Evolutionary conservation across 108 stramenopile genomes (phyloP), one percentile per base, ranked within the genome.

Genomic region (Cylindrotheca fusiformis): DNA sequence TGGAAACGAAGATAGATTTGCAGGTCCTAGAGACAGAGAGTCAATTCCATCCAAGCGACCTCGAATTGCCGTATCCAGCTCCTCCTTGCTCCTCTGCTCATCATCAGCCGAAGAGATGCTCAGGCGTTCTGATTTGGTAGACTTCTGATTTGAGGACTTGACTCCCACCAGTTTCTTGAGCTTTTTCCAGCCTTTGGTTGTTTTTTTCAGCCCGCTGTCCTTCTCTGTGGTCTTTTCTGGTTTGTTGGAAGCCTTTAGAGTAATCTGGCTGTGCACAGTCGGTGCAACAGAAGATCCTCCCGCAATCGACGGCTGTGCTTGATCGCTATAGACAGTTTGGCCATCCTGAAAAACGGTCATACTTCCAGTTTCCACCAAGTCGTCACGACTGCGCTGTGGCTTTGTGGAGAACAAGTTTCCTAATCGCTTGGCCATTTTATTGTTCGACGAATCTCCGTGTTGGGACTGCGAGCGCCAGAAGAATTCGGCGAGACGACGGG

Each of bases 41-140:
- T 84, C 82, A 12, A 84, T 48, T 23, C 82, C 82, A 71, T 84
- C 78, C n/a, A 76, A 48, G 0, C 78, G 67, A 2, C 82, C 78
- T 23, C 65, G 53, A 31, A 84, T 70, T 32, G 78, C 79, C 14
- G 70, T 64, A 65, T 84, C 82, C 4, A 72, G 28, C 3, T 64
- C 41, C 0, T 32, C 44, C 21, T n/a, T n/a, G 14, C 14, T 41
- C 36, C 36, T 6, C 14, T 41, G 36, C 14, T 41, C 36, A 6
- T 6, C 14, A 14, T 6, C 6, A 14, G 14, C 36, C 10, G 36
- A 6, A 41, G 14, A 10, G 36, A 14, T 6, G 6, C 14, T 14
- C 36, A 41, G 14, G 6, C 14, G 6, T 41, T 41, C 36, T 14
- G 36, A 10, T 14, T 41, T 41, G 6, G 36, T 41, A 10, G 55